Evolutionary conservation across 176 grass and related monocot genomes (phyloP).

Genomic region (Cymbopogon citratus): DNA sequence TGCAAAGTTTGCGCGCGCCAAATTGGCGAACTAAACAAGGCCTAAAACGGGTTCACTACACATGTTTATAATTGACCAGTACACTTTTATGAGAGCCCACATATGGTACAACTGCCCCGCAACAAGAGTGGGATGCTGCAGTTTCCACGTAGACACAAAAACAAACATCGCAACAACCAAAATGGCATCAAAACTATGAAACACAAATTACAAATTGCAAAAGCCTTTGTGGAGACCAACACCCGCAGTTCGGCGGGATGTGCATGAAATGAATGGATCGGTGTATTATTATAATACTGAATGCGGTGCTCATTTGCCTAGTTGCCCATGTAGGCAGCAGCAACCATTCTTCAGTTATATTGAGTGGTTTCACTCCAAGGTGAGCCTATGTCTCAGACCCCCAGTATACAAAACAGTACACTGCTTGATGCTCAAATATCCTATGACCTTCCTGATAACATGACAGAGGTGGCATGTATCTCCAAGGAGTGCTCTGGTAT

Average conservation of each 20-base stretch:
- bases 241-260: background rate
- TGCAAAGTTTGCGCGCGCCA: too few relatives aligned
- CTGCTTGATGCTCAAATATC: background rate
- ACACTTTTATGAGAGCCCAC: background rate
- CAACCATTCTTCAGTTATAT: too few relatives aligned
- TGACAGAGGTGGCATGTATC: slow-evolving; percentile 76
- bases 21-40: too few relatives aligned
- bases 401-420: slow-evolving; percentile 1
- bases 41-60: background rate
- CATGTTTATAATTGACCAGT: background rate
- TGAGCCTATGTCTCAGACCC: background rate
- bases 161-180: background rate
- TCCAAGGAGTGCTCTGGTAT: slow-evolving; percentile 88
- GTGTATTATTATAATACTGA: background rate
- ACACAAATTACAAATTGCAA: slow-evolving; percentile 23
- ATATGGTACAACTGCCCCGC: slow-evolving; percentile 1
- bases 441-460: slow-evolving; percentile 64
- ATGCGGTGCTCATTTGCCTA: too few relatives aligned
- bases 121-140: background rate
- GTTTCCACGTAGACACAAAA: slow-evolving; percentile 13
- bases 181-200: slow-evolving; percentile 16
- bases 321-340: too few relatives aligned
- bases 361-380: too few relatives aligned
- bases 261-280: background rate
- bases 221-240: background rate